These are phyloP conservation scores for Trapa incisa DNA, from an alignment of 345 rosid genomes.

Conservation along the genomic window DNA sequence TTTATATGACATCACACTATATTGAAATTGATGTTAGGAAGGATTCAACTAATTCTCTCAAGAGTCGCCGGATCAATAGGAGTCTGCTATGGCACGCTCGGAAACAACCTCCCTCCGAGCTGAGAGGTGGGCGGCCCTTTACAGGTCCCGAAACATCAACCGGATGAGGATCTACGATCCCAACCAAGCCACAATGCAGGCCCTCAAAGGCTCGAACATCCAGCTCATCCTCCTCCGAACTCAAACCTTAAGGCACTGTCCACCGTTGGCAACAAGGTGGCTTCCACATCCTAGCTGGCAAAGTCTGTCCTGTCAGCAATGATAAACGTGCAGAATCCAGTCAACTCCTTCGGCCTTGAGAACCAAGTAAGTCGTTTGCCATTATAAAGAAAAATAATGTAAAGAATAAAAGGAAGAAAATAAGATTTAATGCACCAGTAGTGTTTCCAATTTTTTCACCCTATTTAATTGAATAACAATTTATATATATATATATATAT, in stretches of 20 bases:
- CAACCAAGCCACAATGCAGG: constrained; percentile 22
- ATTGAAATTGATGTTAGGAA: no score
- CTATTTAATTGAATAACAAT: no score
- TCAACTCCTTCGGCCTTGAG: constrained; percentile 22
- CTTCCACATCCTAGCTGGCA: constrained; percentile 13
- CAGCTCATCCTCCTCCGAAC: constrained; percentile 29
- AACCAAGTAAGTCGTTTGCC: background rate
- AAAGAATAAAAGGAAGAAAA: no score
- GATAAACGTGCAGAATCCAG: constrained; percentile 20
- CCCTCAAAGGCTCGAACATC: constrained; percentile 31
- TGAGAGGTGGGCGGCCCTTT: constrained; percentile 19
- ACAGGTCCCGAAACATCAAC: constrained; percentile 22
- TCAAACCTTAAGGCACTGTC: constrained; percentile 21
- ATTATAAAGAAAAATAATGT: no score
- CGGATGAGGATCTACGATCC: constrained; percentile 37
- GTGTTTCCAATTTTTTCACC: no score
- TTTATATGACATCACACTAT: no score
- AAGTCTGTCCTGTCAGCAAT: constrained; percentile 24
- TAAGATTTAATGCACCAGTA: no score
- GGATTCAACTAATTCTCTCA: constrained; percentile 1
- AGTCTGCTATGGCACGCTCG: constrained; percentile 37
- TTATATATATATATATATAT: no score
- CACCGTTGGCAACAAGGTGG: constrained; percentile 31
- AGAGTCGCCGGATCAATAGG: constrained; percentile 29
- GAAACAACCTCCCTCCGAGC: constrained; percentile 33